These are phyloP conservation scores for Paxillus involutus DNA, from an alignment of 768 basidiomycete genomes.

Conservation along the genomic window DNA sequence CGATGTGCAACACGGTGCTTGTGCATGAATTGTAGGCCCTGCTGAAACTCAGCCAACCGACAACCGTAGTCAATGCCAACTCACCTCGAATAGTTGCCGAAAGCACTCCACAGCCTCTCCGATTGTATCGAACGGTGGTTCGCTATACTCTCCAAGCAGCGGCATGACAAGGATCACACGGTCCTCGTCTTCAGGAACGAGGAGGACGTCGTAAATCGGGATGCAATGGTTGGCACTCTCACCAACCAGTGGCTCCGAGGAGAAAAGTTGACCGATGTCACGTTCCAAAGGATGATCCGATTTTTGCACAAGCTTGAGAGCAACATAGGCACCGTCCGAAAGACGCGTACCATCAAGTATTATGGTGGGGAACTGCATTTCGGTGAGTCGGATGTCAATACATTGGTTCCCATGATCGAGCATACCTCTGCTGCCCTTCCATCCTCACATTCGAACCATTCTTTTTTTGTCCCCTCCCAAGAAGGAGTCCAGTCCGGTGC, in stretches of 20 bases:
- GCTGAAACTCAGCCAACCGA: background rate
- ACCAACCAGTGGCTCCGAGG: background rate
- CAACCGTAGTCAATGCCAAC: background rate
- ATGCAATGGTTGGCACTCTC: slow-evolving; percentile 26
- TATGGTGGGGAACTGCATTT: too few species aligned
- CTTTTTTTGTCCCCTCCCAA: too few species aligned
- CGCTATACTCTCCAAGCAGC: slow-evolving; percentile 15
- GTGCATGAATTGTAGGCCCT: slow-evolving; percentile 41
- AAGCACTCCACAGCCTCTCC: slow-evolving; percentile 25
- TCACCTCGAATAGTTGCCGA: slow-evolving; percentile 26
- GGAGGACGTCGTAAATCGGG: slow-evolving; percentile 19
- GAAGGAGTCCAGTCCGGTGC: too few species aligned
- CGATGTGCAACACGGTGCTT: slow-evolving; percentile 35
- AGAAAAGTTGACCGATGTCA: slow-evolving; percentile 23
- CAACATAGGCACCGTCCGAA: slow-evolving; percentile 25
- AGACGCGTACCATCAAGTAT: slow-evolving; percentile 28
- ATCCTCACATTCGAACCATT: too few species aligned
- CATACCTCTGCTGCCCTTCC: too few species aligned
- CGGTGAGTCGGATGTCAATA: too few species aligned
- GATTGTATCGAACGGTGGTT: slow-evolving; percentile 19
- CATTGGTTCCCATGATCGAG: too few species aligned
- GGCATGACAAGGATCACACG: slow-evolving; percentile 24
- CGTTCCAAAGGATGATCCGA: slow-evolving; percentile 17
- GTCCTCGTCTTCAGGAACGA: background rate
- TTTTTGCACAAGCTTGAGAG: slow-evolving; percentile 25